These are phyloP conservation scores for Colletotrichum camelliae DNA, from an alignment of 2,329 filamentous ascomycete species.

Conservation along the genomic window DNA sequence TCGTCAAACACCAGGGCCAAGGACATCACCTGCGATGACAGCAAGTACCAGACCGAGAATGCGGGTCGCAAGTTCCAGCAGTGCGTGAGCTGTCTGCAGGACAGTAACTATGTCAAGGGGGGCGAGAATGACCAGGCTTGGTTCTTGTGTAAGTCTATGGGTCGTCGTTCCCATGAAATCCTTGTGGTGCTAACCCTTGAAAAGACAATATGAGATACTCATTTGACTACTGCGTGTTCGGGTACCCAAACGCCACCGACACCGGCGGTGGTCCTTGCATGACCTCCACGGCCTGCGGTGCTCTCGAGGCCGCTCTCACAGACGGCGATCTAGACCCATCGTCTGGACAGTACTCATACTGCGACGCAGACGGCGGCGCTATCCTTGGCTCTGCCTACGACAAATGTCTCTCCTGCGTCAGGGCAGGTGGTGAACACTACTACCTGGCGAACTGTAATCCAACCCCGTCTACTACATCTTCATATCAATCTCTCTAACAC, in stretches of 20 bases:
- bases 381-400: conserved; percentile 38
- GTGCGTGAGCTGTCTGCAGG: conserved; percentile 59
- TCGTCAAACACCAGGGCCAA: conserved; percentile 48
- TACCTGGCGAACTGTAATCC: conserved; percentile 57
- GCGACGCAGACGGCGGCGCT: conserved; percentile 42
- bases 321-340: conserved; percentile 40
- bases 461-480: not conserved
- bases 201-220: conserved; percentile 61
- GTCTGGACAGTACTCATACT: conserved; percentile 49
- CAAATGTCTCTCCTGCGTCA: conserved; percentile 52
- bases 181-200: not conserved
- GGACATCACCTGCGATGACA: conserved; percentile 55
- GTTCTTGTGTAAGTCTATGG: conserved; percentile 57
- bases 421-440: conserved; percentile 42
- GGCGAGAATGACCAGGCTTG: conserved; percentile 58
- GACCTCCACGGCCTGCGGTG: conserved; percentile 56
- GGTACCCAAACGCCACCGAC: conserved; percentile 52
- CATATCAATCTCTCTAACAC: not conserved
- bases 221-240: conserved; percentile 58
- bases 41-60: conserved; percentile 41
- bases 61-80: conserved; percentile 51
- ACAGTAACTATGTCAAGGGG: conserved; percentile 52
- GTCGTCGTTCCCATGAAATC: not conserved
- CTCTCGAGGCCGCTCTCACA: conserved; percentile 44
- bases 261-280: conserved; percentile 53